These are phyloP conservation scores for Sporothrix humicola DNA, from an alignment of 2,329 filamentous ascomycete genomes.

Conservation along the genomic window DNA sequence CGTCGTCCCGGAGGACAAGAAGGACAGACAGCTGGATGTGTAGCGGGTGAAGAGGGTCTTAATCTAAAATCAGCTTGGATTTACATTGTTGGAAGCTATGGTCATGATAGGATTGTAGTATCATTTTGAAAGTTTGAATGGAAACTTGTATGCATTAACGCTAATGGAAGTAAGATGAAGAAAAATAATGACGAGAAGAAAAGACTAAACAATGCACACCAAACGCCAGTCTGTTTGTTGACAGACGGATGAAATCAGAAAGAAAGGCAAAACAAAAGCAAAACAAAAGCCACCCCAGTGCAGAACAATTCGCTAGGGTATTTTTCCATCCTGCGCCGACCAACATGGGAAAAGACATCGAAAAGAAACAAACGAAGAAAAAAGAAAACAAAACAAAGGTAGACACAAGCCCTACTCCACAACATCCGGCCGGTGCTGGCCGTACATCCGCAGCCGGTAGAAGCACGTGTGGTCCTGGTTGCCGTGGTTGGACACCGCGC, in stretches of 20 bases:
- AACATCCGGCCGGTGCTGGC: constrained; percentile 42
- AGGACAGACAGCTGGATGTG: neutral
- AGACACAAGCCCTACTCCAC: neutral
- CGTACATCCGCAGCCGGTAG: constrained; percentile 67
- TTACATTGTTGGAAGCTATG: too few relatives aligned
- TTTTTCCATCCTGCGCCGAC: constrained; percentile 24
- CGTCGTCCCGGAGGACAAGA: neutral
- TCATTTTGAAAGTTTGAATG: too few relatives aligned
- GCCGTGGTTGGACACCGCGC: constrained; percentile 65
- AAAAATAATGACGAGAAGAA: neutral
- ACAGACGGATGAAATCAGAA: neutral
- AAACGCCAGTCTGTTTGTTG: neutral
- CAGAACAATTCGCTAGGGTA: constrained; percentile 27
- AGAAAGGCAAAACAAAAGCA: neutral
- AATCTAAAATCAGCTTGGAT: neutral
- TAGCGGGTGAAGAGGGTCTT: neutral
- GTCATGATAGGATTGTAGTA: too few relatives aligned
- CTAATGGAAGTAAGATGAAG: neutral
- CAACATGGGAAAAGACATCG: neutral
- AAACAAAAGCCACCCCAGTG: constrained; percentile 13
- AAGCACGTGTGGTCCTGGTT: constrained; percentile 66
- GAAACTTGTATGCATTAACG: constrained; percentile 1
- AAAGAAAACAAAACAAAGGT: neutral
- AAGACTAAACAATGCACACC: neutral
- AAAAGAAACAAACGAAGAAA: neutral